These are phyloP conservation scores for Plenodomus biglobosus DNA, from an alignment of 2,329 filamentous ascomycete species.

Conservation along the genomic window DNA sequence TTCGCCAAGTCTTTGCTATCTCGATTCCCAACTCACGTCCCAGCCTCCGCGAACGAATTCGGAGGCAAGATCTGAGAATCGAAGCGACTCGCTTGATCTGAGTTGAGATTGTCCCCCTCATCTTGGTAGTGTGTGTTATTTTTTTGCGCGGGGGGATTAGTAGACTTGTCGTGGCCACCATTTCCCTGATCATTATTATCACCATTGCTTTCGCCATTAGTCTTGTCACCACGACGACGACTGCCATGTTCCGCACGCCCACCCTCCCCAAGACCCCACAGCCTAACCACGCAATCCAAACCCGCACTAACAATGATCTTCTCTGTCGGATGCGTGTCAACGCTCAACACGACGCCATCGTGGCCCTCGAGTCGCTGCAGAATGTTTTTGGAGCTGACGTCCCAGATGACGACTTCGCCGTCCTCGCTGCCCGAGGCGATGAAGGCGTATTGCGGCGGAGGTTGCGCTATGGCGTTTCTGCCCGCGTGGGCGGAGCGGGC, in stretches of 20 bases:
- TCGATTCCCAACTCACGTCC: no score
- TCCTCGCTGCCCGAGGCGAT: conserved; percentile 86
- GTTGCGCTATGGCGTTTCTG: neutral
- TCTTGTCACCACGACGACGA: no score
- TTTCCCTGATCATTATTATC: neutral
- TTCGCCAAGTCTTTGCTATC: no score
- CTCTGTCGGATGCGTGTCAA: conserved; percentile 59
- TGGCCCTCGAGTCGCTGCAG: conserved; percentile 66
- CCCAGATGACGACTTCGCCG: conserved; percentile 83
- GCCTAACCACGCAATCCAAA: conserved; percentile 61
- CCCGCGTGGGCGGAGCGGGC: conserved; percentile 12
- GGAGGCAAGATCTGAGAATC: no score
- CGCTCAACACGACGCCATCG: conserved; percentile 60
- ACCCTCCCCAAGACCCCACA: conserved; percentile 51
- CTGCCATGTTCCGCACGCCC: neutral
- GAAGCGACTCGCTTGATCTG: no score
- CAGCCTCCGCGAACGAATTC: no score
- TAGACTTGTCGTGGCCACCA: no score
- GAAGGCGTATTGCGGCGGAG: conserved; percentile 54
- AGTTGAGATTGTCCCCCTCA: no score
- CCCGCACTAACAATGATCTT: conserved; percentile 63
- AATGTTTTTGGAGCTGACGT: conserved; percentile 81
- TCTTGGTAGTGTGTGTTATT: no score
- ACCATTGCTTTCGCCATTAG: neutral
- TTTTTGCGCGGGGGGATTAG: no score